Base-by-base conservation (phyloP, 352 stramenopile species). In the Phytophthora multivora region DNA sequence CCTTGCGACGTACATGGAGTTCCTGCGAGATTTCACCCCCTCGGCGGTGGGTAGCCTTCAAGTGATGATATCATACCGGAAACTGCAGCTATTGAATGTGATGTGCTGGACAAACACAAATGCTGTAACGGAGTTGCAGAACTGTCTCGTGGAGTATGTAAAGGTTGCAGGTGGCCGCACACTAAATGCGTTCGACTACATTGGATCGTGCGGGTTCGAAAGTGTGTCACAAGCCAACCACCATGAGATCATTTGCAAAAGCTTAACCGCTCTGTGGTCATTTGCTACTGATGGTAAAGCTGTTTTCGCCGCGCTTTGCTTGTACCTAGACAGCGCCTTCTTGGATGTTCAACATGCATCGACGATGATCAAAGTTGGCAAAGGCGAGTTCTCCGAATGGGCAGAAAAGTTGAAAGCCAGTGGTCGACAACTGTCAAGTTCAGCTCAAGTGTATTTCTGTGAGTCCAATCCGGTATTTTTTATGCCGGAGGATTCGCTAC, bases 401-500 rank as follows among this genome's bases (percentile, higher is more conserved):
- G 71, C 63, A 5, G 36, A 39, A 26, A 82, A 72, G 33, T 53
- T 86, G 8, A 61, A 66, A 25, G 26, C 48, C 15, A 63, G 71
- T 19, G 63, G 54, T 13, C 39, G 57, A 21, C 25, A 69, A 16
- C 18, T 73, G 18, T 43, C 59, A 10, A 57, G 45, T 15, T 70
- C 66, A 25, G 66, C 73, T 38, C 49, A 57, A 9, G 63, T 86
- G 33, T 65, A 59, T 28, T 89, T 89, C 50, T 86, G 77, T 23
- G 61, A 85, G 15, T 83, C 67, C 5, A 89, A 79, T 30, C 67
- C 75, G 10, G 49, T 39, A 4, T 78, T 71, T 38, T 86, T 83
- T 61, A 51, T 50, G 3, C 71, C 66, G 0, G 69, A 77, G 16
- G 80, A 86, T 33, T 59, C 69, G 1, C 52, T 89, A 2, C 47